Evolutionary conservation across 805 yeast species (phyloP), one percentile per base, ranked within the genome.

Genomic region (Kodamaea sagamina): DNA sequence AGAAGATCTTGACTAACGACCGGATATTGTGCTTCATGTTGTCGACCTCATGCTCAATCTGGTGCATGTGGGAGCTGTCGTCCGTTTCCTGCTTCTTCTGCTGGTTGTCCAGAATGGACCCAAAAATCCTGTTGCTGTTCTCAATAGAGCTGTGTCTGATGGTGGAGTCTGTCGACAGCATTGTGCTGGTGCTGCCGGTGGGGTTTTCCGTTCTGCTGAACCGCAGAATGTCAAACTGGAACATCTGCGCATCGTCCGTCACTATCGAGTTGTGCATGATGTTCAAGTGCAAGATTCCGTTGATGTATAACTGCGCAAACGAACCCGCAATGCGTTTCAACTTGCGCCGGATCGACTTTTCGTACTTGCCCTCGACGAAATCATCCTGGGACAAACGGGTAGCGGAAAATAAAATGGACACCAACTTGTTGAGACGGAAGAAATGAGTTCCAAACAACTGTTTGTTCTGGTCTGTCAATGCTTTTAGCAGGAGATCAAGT

Each of bases 221-320:
- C 6, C 32, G 39, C 45, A 35, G 45, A 19, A 65, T 57, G 39
- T 67, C 71, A 24, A 55, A 53, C 27, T 53, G 59, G 44, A 70
- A 64, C 24, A 67, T 51, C 17, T 62, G 64, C 1, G 55, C 60
- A 5, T 52, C 53, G 1, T 55, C 37, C 7, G 55, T 45, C 2
- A 52, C 51, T n/a, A 53, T 54, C 4, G 58, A 46, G 43, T 63
- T 50, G 44, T 66, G 67, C 62, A 71, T 61, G 24, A 71, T 66
- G 36, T 70, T 67, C 41, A 84, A 66, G 57, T 78, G 84, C n/a
- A 85, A 57, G 38, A 76, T 70, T 6, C 87, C 85, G 54, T 81
- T 81, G 44, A 84, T 77, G 45, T 81, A 79, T 44, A 86, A 72
- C 46, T 80, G 84, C 2, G 87, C 76, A 44, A 81, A 72, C 1